These are phyloP conservation scores for Cladorrhinum sp. DNA, from an alignment of 2,329 filamentous ascomycete genomes.

Conservation along the genomic window DNA sequence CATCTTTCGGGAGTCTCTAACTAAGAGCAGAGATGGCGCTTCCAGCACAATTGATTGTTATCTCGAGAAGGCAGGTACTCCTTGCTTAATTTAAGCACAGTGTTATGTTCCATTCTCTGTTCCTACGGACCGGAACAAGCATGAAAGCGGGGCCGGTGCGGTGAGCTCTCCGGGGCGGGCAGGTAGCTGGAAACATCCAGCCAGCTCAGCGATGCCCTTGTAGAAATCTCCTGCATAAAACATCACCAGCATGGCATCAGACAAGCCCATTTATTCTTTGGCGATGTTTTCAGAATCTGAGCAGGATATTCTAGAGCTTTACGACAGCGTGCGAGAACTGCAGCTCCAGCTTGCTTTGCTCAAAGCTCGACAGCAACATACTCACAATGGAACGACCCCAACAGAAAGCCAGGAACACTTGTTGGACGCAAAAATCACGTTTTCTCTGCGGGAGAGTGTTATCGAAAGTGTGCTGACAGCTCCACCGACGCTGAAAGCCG, in stretches of 20 bases:
- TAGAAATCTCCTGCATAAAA: not conserved
- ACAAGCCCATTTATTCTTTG: constrained; percentile 22
- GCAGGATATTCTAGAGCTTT: constrained; percentile 62
- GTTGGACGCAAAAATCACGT: constrained; percentile 67
- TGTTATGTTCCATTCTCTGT: not conserved
- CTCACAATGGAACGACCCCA: constrained; percentile 45
- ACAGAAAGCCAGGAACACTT: constrained; percentile 62
- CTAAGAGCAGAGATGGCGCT: no score
- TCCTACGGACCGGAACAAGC: not conserved
- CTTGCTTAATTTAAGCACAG: no score
- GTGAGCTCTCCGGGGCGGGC: not conserved
- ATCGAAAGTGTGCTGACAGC: constrained; percentile 66
- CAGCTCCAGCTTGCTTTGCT: constrained; percentile 70
- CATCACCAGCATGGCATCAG: constrained; percentile 17
- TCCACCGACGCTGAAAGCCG: constrained; percentile 73
- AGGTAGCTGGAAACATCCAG: not conserved
- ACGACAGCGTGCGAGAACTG: constrained; percentile 68
- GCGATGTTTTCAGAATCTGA: constrained; percentile 65
- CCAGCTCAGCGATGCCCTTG: not conserved
- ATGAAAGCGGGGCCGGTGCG: not conserved
- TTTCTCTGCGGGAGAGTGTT: constrained; percentile 67
- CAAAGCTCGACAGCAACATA: constrained; percentile 43
- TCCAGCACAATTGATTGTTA: no score
- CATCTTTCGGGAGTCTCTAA: no score
- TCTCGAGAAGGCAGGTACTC: no score